A percentile compares a stretch with the other conserved stretches of the same genome.
These are phyloP conservation scores for Mortierella antarctica DNA, from an alignment of 192 early-diverging fungal genomes.

Conservation along the genomic window DNA sequence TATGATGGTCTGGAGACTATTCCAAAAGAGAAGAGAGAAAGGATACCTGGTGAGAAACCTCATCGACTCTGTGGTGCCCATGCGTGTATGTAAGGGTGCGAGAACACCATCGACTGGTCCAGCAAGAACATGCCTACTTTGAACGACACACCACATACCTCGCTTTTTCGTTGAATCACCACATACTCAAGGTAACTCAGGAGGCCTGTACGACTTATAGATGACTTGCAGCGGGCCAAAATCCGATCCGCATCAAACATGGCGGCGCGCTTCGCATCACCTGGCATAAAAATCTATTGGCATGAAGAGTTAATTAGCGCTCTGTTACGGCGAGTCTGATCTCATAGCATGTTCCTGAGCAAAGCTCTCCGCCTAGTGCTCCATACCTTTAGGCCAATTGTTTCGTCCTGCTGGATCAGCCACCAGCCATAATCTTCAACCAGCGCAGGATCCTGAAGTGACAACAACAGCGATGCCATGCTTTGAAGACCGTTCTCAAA, in stretches of 20 bases:
- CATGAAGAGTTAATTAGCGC: too few species aligned
- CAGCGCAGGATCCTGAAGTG: constrained; percentile 37
- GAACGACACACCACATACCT: constrained; percentile 13
- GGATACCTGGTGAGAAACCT: neutral
- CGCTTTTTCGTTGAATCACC: constrained; percentile 58
- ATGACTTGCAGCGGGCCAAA: constrained; percentile 31
- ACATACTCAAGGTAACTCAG: constrained; percentile 64
- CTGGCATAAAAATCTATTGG: constrained; percentile 54
- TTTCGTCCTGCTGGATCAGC: constrained; percentile 57
- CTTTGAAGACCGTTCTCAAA: constrained; percentile 55
- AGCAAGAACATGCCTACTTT: neutral
- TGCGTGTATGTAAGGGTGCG: too few species aligned
- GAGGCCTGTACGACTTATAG: constrained; percentile 45
- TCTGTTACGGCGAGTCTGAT: neutral
- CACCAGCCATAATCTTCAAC: constrained; percentile 65
- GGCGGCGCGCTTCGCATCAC: constrained; percentile 28
- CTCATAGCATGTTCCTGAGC: neutral
- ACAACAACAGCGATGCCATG: constrained; percentile 55
- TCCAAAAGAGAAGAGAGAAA: neutral
- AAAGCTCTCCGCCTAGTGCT: neutral
- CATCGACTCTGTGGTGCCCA: neutral
- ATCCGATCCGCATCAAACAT: constrained; percentile 54
- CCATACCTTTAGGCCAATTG: constrained; percentile 59
- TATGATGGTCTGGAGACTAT: constrained; percentile 30
- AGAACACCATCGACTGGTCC: too few species aligned